Percentiles rank a stretch among this genome's conserved stretches.
Evolutionary conservation across 73 alveolate species (phyloP).

Genomic region (Paramecium biaurelia): DNA sequence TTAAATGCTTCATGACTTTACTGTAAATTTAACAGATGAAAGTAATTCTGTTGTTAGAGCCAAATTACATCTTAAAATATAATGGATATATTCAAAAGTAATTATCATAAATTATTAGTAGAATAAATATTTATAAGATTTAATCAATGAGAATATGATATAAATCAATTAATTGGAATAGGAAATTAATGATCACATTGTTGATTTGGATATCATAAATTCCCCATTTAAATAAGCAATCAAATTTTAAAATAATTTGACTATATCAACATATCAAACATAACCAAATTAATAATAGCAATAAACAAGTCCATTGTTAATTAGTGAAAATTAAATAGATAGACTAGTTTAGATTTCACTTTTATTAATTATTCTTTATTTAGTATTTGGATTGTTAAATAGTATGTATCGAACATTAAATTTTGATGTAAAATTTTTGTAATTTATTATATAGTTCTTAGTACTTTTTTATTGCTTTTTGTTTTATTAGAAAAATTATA

Average conservation of each 20-base stretch:
- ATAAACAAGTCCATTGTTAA: background rate
- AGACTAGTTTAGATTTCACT: background rate
- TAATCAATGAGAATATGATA: background rate
- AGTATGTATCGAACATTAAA: background rate
- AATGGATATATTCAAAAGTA: slow-evolving; percentile 19
- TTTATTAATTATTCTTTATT: background rate
- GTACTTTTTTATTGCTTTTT: slow-evolving; percentile 30
- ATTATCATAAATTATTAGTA: background rate
- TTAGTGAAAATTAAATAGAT: background rate
- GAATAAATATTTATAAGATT: slow-evolving; percentile 21
- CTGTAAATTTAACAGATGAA: background rate
- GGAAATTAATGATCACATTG: background rate
- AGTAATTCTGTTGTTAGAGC: background rate
- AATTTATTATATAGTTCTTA: background rate
- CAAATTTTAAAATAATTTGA: background rate
- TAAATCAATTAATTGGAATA: background rate
- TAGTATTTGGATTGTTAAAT: background rate
- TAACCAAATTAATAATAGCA: background rate
- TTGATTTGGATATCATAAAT: background rate
- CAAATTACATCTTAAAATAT: background rate
- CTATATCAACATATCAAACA: background rate
- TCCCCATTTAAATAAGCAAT: background rate
- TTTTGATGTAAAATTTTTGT: background rate
- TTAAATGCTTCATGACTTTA: slow-evolving; percentile 16
- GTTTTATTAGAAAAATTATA: slow-evolving; percentile 25